Evolutionary conservation across 495 filamentous ascomycete genomes (phyloP), one percentile per base, ranked within the genome.

Genomic region (Talaromyces ruber): DNA sequence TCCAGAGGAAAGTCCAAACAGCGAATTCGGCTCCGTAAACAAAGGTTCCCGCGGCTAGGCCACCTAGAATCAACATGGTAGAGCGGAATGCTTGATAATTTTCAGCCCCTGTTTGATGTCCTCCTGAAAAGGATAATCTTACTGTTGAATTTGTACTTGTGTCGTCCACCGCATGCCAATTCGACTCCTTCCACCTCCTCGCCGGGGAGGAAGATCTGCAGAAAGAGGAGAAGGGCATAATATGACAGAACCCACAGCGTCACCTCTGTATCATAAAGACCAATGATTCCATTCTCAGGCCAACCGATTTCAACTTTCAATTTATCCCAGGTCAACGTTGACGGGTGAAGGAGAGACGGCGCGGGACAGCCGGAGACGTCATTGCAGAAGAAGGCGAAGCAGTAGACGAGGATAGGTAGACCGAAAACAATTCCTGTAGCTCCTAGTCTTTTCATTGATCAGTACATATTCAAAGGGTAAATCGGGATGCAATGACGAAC

Each of bases 101-200:
- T n/a, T 22, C 68, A 67, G 64, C 63, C 57, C 30, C 25, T 60
- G 12, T 37, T 18, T 16, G n/a, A 37, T 50, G 3, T 3, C 25
- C 4, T 25, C 50, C 9, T 24, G 2, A 9, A 37, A 8, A 52
- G 29, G 21, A 56, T 54, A 58, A 54, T 65, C 77, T 62, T 72
- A 94, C 90, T 81, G 79, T 98, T 98, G 74, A 97, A 87, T 63
- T 90, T 89, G 74, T 98, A 98, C 71, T 88, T 92, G 59, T 94
- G 75, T 57, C 83, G 82, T 43, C 88, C 90, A 43, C 92, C 90
- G 63, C 82, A 84, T 4, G 78, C 74, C 66, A 98, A 74, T 65
- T 84, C 73, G 14, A 86, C 86, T 7, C 94, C 93, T 50, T 90
- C 77, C 0, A 78, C 77, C 64, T 87, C 87, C 53, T 86, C 79